phyloP scores from a whole-genome alignment of 2,329 filamentous ascomycete species.

The Beauveria pseudobassiana region DNA sequence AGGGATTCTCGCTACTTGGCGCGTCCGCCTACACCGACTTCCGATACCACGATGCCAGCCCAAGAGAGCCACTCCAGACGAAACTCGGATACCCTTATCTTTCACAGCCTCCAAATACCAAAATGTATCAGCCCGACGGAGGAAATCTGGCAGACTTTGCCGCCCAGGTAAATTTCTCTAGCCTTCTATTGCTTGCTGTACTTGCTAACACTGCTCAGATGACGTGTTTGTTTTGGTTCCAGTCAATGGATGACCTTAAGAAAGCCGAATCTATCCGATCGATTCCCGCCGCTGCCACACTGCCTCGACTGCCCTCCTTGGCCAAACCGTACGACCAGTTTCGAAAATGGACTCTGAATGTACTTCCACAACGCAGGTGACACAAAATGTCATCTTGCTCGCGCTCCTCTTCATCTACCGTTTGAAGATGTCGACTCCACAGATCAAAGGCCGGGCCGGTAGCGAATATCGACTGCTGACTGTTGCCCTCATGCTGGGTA shows the following conservation, averaged over 20 bases:
- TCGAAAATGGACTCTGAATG: slow-evolving; percentile 86
- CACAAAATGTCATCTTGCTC: slow-evolving; percentile 87
- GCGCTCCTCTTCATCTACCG: slow-evolving; percentile 90
- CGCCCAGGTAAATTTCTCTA: slow-evolving; percentile 54
- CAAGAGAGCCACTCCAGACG: slow-evolving; percentile 22
- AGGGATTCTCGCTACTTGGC: slow-evolving; percentile 23
- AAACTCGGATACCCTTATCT: slow-evolving; percentile 40
- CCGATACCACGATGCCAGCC: slow-evolving; percentile 19
- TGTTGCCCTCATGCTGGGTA: slow-evolving; percentile 93
- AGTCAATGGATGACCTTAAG: slow-evolving; percentile 72
- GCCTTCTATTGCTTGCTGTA: not conserved
- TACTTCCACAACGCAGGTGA: slow-evolving; percentile 94
- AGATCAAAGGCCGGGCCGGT: slow-evolving; percentile 81
- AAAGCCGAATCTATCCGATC: slow-evolving; percentile 57
- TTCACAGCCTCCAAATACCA: slow-evolving; percentile 63
- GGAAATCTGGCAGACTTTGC: slow-evolving; percentile 77
- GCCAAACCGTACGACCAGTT: slow-evolving; percentile 75
- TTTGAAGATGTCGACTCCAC: slow-evolving; percentile 81
- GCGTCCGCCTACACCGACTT: slow-evolving; percentile 31
- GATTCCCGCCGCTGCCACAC: slow-evolving; percentile 28
- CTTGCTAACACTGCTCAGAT: slow-evolving; percentile 47
- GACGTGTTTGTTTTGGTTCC: slow-evolving; percentile 97
- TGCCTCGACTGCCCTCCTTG: slow-evolving; percentile 56
- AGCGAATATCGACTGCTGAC: slow-evolving; percentile 92
- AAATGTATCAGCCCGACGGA: slow-evolving; percentile 64